Conservation (phyloP, 2,329 filamentous ascomycete genomes). For the Colletotrichum eleusines region DNA sequence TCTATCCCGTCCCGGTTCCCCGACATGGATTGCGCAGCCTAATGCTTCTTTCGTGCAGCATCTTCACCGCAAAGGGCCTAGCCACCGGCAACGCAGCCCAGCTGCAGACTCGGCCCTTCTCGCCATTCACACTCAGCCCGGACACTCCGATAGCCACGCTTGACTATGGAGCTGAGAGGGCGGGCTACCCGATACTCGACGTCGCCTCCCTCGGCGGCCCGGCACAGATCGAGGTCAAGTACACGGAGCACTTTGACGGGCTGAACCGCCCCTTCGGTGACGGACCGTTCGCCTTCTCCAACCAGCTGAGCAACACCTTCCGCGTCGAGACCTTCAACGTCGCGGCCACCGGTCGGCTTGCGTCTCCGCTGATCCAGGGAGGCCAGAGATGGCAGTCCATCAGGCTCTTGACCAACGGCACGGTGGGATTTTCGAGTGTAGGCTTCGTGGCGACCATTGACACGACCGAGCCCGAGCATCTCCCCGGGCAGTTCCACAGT, state of each 20-base stretch:
- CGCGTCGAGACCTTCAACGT: conserved; percentile 55
- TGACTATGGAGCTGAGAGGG: conserved; percentile 51
- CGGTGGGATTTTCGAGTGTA: conserved; percentile 48
- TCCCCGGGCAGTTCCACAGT: conserved; percentile 49
- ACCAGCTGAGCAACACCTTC: conserved; percentile 50
- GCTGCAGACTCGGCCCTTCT: conserved; percentile 4
- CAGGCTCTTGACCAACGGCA: conserved; percentile 50
- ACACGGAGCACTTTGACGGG: conserved; percentile 50
- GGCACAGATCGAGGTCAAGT: conserved; percentile 53
- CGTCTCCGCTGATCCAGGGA: conserved; percentile 54
- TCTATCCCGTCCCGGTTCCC: fast-evolving
- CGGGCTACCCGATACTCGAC: conserved; percentile 51
- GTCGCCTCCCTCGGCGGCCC: conserved; percentile 44
- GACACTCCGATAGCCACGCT: conserved; percentile 44
- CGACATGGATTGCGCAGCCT: not conserved
- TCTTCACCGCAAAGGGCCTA: conserved; percentile 10
- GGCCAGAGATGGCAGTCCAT: conserved; percentile 56
- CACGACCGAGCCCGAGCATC: conserved; percentile 41
- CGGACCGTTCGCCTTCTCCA: conserved; percentile 47
- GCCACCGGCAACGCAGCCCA: not conserved
- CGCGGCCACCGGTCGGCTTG: conserved; percentile 45
- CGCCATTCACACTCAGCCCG: conserved; percentile 21
- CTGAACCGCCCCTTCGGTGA: conserved; percentile 48
- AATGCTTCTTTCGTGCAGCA: not conserved
- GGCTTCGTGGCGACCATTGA: conserved; percentile 50